Conservation (phyloP, 164 flowering plant species). For the Chimonanthus salicifolius region DNA sequence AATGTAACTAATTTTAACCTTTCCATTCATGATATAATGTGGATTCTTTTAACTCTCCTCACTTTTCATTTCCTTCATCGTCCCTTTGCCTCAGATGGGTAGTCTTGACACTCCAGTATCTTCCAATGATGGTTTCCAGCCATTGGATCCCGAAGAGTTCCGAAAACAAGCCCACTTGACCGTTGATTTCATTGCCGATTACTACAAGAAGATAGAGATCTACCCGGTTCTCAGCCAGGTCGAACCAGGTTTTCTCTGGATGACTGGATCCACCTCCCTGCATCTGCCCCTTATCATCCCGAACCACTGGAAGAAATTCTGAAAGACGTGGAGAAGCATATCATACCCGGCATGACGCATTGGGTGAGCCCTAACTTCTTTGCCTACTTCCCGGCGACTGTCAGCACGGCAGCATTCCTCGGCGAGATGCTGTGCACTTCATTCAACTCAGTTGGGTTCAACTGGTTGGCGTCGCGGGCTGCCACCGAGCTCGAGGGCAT, state of each 20-base stretch:
- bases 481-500: constrained; percentile 26
- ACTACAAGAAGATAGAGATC: background rate
- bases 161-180: too few species aligned
- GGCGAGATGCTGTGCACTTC: constrained; percentile 22
- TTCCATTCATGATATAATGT: too few species aligned
- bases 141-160: too few species aligned
- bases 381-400: background rate
- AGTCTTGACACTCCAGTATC: too few species aligned
- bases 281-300: background rate
- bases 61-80: too few species aligned
- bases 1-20: too few species aligned
- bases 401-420: constrained; percentile 20
- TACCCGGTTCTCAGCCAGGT: constrained; percentile 10
- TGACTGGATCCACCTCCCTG: constrained; percentile 4
- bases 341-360: constrained; percentile 23
- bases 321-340: constrained; percentile 6
- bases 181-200: too few species aligned
- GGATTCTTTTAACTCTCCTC: too few species aligned
- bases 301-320: constrained; percentile 10
- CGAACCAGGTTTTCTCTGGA: background rate
- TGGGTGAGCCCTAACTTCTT: constrained; percentile 26
- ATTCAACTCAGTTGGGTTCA: too few species aligned
- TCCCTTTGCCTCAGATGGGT: too few species aligned
- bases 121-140: too few species aligned
- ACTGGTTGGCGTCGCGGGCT: constrained; percentile 21